These are phyloP conservation scores for Auxenochlorella pyrenoidosa DNA, from an alignment of 139 green algal species.

Conservation along the genomic window DNA sequence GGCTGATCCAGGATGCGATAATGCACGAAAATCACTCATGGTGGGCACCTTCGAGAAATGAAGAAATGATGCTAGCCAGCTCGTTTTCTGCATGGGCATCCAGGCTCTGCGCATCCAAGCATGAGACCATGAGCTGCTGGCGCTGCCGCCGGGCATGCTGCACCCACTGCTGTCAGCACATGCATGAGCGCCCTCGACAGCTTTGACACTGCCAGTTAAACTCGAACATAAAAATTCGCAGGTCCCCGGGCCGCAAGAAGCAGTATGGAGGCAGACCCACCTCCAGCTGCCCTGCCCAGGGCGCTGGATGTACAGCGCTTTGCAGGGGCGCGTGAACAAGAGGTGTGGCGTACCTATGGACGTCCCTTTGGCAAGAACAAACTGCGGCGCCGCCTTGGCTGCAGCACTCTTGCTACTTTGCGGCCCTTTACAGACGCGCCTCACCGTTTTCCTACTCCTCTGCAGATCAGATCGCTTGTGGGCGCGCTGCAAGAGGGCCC, in stretches of 20 bases:
- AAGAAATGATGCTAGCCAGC: no score
- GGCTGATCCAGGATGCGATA: no score
- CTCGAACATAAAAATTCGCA: no score
- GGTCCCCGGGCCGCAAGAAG: not conserved
- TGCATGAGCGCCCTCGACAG: no score
- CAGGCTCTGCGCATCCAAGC: no score
- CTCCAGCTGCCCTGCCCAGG: conserved; percentile 10
- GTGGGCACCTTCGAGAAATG: no score
- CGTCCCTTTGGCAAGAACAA: not conserved
- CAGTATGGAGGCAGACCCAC: not conserved
- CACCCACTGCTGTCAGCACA: no score
- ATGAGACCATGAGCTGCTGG: no score
- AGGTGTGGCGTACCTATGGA: conserved; percentile 1
- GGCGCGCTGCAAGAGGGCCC: not conserved
- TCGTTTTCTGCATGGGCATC: no score
- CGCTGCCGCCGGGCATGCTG: no score
- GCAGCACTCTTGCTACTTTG: not conserved
- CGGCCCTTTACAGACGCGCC: not conserved
- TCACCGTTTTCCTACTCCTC: not conserved
- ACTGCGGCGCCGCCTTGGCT: not conserved
- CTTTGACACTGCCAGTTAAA: no score
- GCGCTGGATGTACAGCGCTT: conserved; percentile 47
- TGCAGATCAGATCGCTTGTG: conserved; percentile 37
- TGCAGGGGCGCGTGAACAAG: conserved; percentile 35
- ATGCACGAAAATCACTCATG: no score